A percentile compares a stretch with the other conserved stretches of the same genome.
Conservation (phyloP, 1,139 yeast species). For the Diutina catenulata region DNA sequence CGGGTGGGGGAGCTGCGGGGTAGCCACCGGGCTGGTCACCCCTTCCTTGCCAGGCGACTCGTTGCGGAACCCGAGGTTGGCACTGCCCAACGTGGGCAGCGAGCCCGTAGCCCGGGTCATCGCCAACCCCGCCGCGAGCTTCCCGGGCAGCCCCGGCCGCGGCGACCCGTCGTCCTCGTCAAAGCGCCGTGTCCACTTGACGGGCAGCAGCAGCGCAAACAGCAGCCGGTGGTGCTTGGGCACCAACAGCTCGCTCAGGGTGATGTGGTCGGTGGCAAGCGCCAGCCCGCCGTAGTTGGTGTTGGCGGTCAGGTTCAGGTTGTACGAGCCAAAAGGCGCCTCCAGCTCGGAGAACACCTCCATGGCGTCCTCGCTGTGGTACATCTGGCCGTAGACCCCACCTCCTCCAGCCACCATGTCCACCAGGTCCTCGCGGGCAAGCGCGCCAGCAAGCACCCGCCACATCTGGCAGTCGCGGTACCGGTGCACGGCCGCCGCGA, state of each 20-base stretch:
- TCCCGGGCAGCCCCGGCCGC: no score
- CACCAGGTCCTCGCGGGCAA: constrained; percentile 27
- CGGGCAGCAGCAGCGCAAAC: no score
- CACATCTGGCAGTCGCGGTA: constrained; percentile 58
- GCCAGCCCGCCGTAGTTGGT: constrained; percentile 23
- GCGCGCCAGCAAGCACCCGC: constrained; percentile 48
- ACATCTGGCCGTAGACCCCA: constrained; percentile 5
- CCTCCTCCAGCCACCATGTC: neutral
- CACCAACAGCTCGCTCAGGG: neutral
- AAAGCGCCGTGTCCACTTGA: no score
- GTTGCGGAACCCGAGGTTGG: no score
- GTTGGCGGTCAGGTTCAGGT: constrained; percentile 33
- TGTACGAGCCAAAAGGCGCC: constrained; percentile 32
- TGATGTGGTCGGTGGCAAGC: constrained; percentile 2
- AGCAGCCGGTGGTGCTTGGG: no score
- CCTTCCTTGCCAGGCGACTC: no score
- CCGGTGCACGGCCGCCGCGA: constrained; percentile 42
- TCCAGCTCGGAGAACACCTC: constrained; percentile 31
- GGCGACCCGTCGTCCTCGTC: no score
- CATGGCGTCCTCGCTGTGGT: constrained; percentile 10
- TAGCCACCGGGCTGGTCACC: no score
- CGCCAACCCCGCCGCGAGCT: no score
- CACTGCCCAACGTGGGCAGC: no score
- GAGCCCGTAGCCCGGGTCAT: no score
- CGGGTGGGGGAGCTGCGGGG: no score